These are phyloP conservation scores for Candida anglica DNA, from an alignment of 805 yeast species.

Conservation along the genomic window DNA sequence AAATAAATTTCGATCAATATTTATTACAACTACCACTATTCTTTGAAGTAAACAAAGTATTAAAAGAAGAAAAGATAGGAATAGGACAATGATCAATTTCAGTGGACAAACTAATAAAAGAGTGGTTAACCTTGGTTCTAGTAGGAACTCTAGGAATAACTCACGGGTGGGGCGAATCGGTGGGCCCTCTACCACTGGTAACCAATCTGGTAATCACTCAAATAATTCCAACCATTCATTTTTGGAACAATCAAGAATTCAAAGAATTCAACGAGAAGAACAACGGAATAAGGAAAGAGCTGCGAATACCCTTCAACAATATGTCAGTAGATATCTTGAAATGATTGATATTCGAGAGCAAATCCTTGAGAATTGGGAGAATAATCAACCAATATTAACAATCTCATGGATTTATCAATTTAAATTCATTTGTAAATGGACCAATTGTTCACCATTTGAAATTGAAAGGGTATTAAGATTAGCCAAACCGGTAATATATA, in stretches of 20 bases:
- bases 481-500: too few species aligned
- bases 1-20: too few species aligned
- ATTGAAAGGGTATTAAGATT: too few species aligned
- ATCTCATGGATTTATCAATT: constrained; percentile 1
- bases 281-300: constrained; percentile 48
- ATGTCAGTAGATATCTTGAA: constrained; percentile 39
- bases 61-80: too few species aligned
- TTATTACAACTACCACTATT: too few species aligned
- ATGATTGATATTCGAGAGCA: constrained; percentile 14
- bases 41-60: too few species aligned
- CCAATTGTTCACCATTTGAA: too few species aligned
- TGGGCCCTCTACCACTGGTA: background rate
- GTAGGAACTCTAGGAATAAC: too few species aligned
- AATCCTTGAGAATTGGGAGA: constrained; percentile 13
- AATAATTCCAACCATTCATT: constrained; percentile 19
- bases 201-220: background rate
- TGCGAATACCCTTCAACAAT: constrained; percentile 46
- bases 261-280: constrained; percentile 62
- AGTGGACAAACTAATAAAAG: constrained; percentile 62
- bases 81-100: constrained; percentile 53
- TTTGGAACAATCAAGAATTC: constrained; percentile 61
- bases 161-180: background rate
- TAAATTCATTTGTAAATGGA: constrained; percentile 1
- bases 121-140: constrained; percentile 56
- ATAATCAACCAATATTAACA: background rate